Conservation (phyloP, 331 rosid species). For the Ulmus americana region DNA sequence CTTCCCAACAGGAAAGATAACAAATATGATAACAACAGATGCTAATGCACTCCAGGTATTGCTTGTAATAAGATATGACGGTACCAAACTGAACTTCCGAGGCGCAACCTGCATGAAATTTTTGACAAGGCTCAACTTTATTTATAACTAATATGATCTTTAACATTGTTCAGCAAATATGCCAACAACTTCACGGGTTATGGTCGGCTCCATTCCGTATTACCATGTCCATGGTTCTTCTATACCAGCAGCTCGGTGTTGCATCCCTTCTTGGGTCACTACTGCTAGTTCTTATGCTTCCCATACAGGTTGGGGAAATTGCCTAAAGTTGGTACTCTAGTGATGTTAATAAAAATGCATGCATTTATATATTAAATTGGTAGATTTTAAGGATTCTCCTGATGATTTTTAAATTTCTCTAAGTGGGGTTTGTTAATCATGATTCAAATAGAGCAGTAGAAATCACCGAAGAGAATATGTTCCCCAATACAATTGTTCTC, state of each 20-base stretch:
- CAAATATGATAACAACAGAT: conserved; percentile 48
- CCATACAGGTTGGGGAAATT: conserved; percentile 56
- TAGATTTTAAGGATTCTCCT: too few species aligned
- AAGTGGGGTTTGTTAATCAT: too few species aligned
- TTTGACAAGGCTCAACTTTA: background rate
- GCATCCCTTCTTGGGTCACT: conserved; percentile 74
- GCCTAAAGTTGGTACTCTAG: background rate
- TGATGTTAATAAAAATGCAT: too few species aligned
- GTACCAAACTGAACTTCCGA: background rate
- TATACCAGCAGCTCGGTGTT: conserved; percentile 88
- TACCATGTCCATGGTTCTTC: conserved; percentile 57
- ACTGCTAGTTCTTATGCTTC: conserved; percentile 59
- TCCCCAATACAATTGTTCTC: background rate
- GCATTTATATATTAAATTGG: too few species aligned
- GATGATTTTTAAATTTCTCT: too few species aligned
- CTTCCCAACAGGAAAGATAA: conserved; percentile 41
- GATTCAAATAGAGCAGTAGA: too few species aligned
- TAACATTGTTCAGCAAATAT: conserved; percentile 50
- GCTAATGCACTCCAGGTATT: conserved; percentile 39
- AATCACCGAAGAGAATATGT: too few species aligned
- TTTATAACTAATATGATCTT: conserved; percentile 12
- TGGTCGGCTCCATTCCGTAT: conserved; percentile 96
- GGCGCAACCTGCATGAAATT: too few species aligned
- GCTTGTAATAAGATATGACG: too few species aligned
- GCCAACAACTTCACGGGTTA: conserved; percentile 69